Conservation (phyloP, 2,329 filamentous ascomycete genomes). For the Clonostachys rosea region DNA sequence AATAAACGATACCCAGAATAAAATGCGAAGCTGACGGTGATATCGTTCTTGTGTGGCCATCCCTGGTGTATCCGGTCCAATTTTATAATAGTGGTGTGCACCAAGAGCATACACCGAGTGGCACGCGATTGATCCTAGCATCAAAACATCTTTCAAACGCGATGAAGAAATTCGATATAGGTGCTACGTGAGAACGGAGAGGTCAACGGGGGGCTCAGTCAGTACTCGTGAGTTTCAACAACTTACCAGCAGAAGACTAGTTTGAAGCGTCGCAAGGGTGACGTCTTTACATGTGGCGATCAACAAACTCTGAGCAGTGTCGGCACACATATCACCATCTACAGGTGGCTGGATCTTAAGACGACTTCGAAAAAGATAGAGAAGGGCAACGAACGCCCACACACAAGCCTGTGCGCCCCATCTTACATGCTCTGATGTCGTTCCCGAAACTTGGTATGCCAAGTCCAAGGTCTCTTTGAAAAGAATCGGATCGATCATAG, state of each 20-base stretch:
- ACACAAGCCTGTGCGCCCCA: constrained; percentile 14
- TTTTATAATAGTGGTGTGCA: constrained; percentile 18
- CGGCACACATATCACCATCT: background rate
- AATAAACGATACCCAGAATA: constrained; percentile 19
- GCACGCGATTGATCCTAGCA: constrained; percentile 28
- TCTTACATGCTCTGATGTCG: background rate
- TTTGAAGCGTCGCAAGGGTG: constrained; percentile 28
- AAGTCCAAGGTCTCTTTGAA: background rate
- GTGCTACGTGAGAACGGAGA: background rate
- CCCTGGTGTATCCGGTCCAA: background rate
- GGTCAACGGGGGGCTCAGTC: background rate
- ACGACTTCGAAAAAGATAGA: constrained; percentile 32
- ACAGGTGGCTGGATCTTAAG: constrained; percentile 6
- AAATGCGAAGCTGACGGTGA: constrained; percentile 4
- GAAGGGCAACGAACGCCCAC: constrained; percentile 6
- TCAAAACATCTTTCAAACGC: constrained; percentile 23
- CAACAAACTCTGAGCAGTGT: constrained; percentile 24
- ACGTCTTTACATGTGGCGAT: constrained; percentile 26
- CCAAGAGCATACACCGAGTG: constrained; percentile 39
- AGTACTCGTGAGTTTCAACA: background rate
- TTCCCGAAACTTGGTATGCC: background rate
- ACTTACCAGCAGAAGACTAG: constrained; percentile 35
- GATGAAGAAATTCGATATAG: background rate
- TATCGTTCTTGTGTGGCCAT: background rate
- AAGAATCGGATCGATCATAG: background rate